These are phyloP conservation scores for Fusarium stilboides DNA, from an alignment of 2,329 filamentous ascomycete species.

Conservation along the genomic window DNA sequence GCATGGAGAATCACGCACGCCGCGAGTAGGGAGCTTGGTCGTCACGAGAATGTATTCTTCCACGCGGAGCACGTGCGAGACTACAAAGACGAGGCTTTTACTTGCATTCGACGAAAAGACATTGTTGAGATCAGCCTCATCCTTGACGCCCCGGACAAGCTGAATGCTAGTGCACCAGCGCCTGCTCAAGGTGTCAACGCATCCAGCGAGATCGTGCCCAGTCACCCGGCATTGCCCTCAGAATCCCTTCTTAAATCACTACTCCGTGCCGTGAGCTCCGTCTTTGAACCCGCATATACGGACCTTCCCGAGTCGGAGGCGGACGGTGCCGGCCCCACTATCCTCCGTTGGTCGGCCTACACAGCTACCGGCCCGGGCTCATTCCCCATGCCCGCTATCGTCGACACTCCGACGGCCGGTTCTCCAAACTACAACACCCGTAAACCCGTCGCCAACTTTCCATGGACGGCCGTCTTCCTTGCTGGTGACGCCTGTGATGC, in stretches of 20 bases:
- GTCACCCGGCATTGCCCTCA: constrained; percentile 42
- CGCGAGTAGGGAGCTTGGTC: constrained; percentile 84
- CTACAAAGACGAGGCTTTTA: constrained; percentile 87
- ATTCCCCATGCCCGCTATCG: constrained; percentile 77
- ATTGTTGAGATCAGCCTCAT: constrained; percentile 81
- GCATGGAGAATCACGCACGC: constrained; percentile 83
- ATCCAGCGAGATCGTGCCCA: constrained; percentile 27
- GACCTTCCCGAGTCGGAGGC: constrained; percentile 50
- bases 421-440: constrained; percentile 60
- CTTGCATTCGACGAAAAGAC: constrained; percentile 79
- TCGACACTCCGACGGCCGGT: constrained; percentile 66
- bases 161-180: constrained; percentile 46
- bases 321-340: constrained; percentile 54
- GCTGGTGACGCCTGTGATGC: constrained; percentile 77
- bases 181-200: constrained; percentile 38
- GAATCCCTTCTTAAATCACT: constrained; percentile 64
- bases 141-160: constrained; percentile 47
- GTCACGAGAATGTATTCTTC: constrained; percentile 89
- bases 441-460: constrained; percentile 63
- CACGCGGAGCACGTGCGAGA: constrained; percentile 82
- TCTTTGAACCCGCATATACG: constrained; percentile 57
- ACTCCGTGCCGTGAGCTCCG: constrained; percentile 63
- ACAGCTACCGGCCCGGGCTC: constrained; percentile 72
- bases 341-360: constrained; percentile 67
- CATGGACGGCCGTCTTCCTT: constrained; percentile 80